A percentile compares a stretch with the other conserved stretches of the same genome.
These are phyloP conservation scores for Penstemon davidsonii DNA, from an alignment of 257 asterid species.

Conservation along the genomic window DNA sequence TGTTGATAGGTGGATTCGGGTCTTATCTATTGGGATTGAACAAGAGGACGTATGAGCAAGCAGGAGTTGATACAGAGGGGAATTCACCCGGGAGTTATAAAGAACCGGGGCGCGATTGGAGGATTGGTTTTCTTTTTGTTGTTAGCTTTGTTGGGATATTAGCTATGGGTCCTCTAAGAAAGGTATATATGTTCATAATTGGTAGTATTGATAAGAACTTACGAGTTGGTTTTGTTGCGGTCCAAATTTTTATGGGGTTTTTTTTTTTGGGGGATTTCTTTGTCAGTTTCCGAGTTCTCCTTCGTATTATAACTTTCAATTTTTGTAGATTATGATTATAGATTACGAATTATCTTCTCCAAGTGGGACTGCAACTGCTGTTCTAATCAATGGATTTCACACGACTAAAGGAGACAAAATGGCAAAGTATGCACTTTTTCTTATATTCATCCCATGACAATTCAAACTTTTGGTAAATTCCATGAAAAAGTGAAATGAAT, in stretches of 20 bases:
- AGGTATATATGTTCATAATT: not conserved
- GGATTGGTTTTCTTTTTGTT: not conserved
- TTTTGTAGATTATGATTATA: slow-evolving; percentile 40
- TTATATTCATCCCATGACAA: not conserved
- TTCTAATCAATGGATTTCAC: slow-evolving; percentile 61
- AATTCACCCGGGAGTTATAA: slow-evolving; percentile 52
- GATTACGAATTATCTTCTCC: slow-evolving; percentile 30
- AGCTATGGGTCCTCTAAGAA: not conserved
- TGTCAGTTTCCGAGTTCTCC: not conserved
- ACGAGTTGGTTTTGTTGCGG: not conserved
- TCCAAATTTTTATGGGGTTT: not conserved
- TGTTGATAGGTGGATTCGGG: slow-evolving; percentile 62
- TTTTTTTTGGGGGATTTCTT: too few species aligned
- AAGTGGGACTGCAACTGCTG: slow-evolving; percentile 38
- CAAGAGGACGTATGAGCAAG: slow-evolving; percentile 57
- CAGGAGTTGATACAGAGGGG: slow-evolving; percentile 59
- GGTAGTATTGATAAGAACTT: not conserved
- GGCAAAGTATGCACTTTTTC: slow-evolving; percentile 26
- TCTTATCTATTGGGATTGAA: slow-evolving; percentile 61
- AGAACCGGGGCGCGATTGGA: slow-evolving; percentile 38
- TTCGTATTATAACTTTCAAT: not conserved
- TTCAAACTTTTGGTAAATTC: not conserved
- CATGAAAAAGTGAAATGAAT: not conserved
- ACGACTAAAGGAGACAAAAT: slow-evolving; percentile 30
- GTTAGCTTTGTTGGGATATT: not conserved